Evolutionary conservation across 1,284 basidiomycete genomes (phyloP).

Genomic region (Ceratobasidium sp.): DNA sequence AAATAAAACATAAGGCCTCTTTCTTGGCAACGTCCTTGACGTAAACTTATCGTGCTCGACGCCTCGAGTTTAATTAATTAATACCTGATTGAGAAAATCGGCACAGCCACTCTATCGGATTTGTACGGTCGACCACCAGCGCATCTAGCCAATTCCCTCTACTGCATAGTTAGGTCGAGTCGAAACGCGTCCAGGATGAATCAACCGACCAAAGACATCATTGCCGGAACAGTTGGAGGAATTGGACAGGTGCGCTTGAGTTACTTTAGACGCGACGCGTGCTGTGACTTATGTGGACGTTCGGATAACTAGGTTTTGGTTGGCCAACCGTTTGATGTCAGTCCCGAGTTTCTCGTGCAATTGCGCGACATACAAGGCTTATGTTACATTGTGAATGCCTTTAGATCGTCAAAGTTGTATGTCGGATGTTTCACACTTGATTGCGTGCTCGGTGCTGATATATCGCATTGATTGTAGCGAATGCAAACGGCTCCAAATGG

Average conservation of each 20-base stretch:
- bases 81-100: slow-evolving; percentile 13
- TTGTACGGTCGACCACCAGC: slow-evolving; percentile 8
- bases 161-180: neutral
- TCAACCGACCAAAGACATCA: slow-evolving; percentile 75
- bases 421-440: slow-evolving; percentile 5
- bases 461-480: slow-evolving; percentile 57
- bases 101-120: slow-evolving; percentile 27
- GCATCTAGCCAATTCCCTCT: neutral
- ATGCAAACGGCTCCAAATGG: slow-evolving; percentile 95
- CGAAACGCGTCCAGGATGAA: slow-evolving; percentile 51
- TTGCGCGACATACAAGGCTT: too few species aligned
- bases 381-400: too few species aligned
- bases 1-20: too few species aligned
- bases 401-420: slow-evolving; percentile 43
- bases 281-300: slow-evolving; percentile 6
- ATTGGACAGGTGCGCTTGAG: slow-evolving; percentile 73
- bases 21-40: too few species aligned
- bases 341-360: slow-evolving; percentile 52
- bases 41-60: too few species aligned
- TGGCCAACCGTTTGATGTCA: slow-evolving; percentile 92
- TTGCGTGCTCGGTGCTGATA: neutral
- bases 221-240: slow-evolving; percentile 86
- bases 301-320: slow-evolving; percentile 71
- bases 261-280: slow-evolving; percentile 40
- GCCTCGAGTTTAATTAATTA: neutral